Conservation (phyloP, 345 rosid species). For the Gossypium sturtianum region DNA sequence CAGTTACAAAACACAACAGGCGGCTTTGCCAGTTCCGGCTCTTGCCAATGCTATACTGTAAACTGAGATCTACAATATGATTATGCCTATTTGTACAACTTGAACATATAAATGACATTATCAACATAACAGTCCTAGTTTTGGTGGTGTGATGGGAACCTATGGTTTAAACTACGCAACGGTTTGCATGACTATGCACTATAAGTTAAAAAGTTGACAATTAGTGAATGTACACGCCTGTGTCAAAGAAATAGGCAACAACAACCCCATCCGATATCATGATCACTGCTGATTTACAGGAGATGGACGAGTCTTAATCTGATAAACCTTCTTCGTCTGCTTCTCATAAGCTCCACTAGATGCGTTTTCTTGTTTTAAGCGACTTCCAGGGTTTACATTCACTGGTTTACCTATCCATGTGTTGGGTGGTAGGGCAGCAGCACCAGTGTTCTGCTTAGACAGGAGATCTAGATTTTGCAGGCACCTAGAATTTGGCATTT, state of each 20-base stretch:
- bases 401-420: conserved; percentile 49
- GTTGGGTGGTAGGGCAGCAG: conserved; percentile 56
- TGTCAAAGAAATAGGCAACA: background rate
- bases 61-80: background rate
- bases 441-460: conserved; percentile 33
- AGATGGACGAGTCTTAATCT: conserved; percentile 37
- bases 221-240: background rate
- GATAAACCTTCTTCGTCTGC: conserved; percentile 52
- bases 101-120: background rate
- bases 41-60: background rate
- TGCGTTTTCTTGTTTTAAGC: conserved; percentile 32
- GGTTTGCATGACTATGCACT: no score
- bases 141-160: background rate
- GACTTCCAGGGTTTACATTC: conserved; percentile 28
- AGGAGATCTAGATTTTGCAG: conserved; percentile 23
- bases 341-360: conserved; percentile 39
- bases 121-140: background rate
- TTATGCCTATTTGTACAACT: background rate
- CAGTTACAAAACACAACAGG: background rate
- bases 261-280: background rate
- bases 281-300: conserved; percentile 20
- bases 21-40: background rate
- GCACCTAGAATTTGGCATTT: conserved; percentile 30
- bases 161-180: background rate
- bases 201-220: background rate